These are phyloP conservation scores for Trametes cinnabarina DNA, from an alignment of 768 basidiomycete genomes.

Conservation along the genomic window DNA sequence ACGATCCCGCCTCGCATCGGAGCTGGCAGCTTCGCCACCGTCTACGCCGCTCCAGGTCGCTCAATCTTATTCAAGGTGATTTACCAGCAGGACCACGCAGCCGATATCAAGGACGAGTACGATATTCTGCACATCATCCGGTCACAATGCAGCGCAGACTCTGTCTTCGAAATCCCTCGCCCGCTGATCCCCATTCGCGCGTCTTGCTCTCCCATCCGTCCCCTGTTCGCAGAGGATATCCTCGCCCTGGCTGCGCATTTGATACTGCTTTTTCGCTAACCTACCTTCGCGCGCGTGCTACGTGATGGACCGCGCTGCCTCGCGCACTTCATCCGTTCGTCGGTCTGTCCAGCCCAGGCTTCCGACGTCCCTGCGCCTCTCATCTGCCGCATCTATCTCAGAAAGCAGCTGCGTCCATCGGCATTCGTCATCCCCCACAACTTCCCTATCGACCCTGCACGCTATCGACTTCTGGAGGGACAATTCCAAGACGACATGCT, in stretches of 20 bases:
- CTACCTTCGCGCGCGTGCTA: constrained; percentile 22
- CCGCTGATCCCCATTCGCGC: constrained; percentile 16
- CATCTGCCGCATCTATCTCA: constrained; percentile 32
- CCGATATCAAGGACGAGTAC: constrained; percentile 15
- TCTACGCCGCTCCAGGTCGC: background rate
- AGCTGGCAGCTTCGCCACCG: constrained; percentile 5
- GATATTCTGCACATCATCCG: constrained; percentile 17
- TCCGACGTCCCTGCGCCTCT: constrained; percentile 12
- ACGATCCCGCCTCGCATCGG: background rate
- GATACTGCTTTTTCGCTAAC: background rate
- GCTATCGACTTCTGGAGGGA: constrained; percentile 15
- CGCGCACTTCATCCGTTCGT: constrained; percentile 13
- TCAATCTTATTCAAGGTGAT: background rate
- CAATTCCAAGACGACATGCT: too few species aligned
- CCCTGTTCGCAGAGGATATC: background rate
- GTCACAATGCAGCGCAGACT: constrained; percentile 15
- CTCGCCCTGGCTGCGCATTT: background rate
- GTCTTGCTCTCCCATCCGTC: background rate
- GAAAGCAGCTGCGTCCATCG: constrained; percentile 22
- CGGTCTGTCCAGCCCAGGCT: background rate
- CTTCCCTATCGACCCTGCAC: constrained; percentile 28
- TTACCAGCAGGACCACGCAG: background rate
- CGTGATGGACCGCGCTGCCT: constrained; percentile 30
- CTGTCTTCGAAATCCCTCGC: constrained; percentile 27
- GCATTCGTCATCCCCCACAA: constrained; percentile 30